phyloP scores from a whole-genome alignment of 331 rosid species.

The Prunus yedoensis region DNA sequence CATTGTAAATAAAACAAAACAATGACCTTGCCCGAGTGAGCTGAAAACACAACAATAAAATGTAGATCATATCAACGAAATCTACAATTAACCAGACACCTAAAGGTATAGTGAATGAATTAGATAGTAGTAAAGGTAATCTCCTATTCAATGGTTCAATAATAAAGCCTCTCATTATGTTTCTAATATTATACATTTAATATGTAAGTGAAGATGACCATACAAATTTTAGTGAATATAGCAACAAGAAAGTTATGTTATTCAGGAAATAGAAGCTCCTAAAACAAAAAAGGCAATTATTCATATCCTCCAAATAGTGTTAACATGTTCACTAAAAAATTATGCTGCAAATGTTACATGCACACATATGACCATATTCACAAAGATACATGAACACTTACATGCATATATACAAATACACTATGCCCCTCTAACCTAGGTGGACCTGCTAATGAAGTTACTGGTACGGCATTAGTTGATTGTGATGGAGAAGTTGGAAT shows the following conservation, averaged over 20 bases:
- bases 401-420: background rate
- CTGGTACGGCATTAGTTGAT: background rate
- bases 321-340: background rate
- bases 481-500: background rate
- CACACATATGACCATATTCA: background rate
- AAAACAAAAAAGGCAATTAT: background rate
- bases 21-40: background rate
- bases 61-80: background rate
- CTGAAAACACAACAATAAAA: slow-evolving; percentile 6
- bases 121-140: background rate
- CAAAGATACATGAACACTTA: background rate
- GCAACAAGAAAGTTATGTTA: background rate
- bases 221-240: background rate
- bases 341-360: background rate
- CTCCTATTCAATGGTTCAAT: background rate
- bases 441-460: background rate
- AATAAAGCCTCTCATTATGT: background rate
- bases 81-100: background rate
- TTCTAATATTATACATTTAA: background rate
- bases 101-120: background rate
- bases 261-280: background rate
- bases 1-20: background rate
- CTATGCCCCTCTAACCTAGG: slow-evolving; percentile 4
- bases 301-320: background rate
- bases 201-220: background rate